Percentiles rank a stretch among this genome's conserved stretches.
Evolutionary conservation across 2,329 filamentous ascomycete species (phyloP).

Genomic region (Trichoderma pleuroti): DNA sequence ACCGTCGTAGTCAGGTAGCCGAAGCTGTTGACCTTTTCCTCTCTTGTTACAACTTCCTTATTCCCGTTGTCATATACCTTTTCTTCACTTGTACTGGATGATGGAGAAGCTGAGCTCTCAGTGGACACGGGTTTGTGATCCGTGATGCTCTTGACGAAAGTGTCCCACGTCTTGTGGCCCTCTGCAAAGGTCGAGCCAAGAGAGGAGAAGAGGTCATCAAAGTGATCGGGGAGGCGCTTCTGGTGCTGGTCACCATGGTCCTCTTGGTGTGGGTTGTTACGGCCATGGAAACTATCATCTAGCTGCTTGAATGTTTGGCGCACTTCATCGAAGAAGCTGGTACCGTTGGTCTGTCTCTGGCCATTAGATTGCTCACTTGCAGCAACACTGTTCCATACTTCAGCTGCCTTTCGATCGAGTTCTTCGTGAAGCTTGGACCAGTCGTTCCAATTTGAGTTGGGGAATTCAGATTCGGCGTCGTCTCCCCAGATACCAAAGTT

Average conservation of each 20-base stretch:
- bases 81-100: conserved; percentile 10
- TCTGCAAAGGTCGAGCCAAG: conserved; percentile 38
- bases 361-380: conserved; percentile 20
- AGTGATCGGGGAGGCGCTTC: conserved; percentile 30
- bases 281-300: conserved; percentile 15
- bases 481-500: neutral
- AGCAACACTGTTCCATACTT: conserved; percentile 27
- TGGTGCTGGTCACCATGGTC: neutral
- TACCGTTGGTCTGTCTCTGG: neutral
- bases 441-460: conserved; percentile 21
- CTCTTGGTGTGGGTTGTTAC: neutral
- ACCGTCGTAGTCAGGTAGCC: conserved; percentile 43
- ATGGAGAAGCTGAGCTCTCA: neutral
- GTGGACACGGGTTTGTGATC: conserved; percentile 21
- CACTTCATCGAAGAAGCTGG: conserved; percentile 20
- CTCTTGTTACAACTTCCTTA: conserved; percentile 36
- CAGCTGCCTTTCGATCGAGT: conserved; percentile 29
- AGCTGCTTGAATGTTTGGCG: conserved; percentile 20
- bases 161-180: conserved; percentile 40
- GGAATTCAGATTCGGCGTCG: conserved; percentile 1
- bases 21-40: conserved; percentile 42
- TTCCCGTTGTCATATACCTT: conserved; percentile 25
- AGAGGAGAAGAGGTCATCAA: conserved; percentile 41
- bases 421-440: conserved; percentile 33
- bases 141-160: conserved; percentile 37